Percentiles rank a stretch among this genome's conserved stretches.
Evolutionary conservation across 1,284 basidiomycete species (phyloP).

Genomic region (Farysia itapuensis): DNA sequence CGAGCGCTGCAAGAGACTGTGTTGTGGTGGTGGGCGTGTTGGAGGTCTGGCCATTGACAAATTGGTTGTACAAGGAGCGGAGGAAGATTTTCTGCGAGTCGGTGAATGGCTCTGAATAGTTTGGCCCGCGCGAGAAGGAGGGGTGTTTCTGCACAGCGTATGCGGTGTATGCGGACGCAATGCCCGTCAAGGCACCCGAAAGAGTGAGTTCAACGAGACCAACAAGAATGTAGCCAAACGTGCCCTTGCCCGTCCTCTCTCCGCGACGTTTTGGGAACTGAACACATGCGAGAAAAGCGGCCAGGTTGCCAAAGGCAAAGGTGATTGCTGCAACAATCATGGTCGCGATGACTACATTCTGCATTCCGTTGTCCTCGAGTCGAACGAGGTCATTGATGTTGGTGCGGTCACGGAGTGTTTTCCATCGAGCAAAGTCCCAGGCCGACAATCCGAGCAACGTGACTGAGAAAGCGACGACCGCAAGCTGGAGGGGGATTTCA

Average conservation of each 20-base stretch:
- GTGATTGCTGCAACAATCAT: constrained; percentile 32
- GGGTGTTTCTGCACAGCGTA: constrained; percentile 27
- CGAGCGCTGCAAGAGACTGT: constrained; percentile 8
- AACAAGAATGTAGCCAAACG: constrained; percentile 34
- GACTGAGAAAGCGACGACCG: constrained; percentile 35
- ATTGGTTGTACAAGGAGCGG: constrained; percentile 21
- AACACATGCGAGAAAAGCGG: constrained; percentile 29
- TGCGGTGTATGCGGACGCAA: constrained; percentile 38
- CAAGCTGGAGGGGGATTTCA: constrained; percentile 42
- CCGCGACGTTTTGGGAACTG: constrained; percentile 44
- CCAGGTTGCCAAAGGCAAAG: constrained; percentile 35
- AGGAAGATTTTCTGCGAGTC: constrained; percentile 24
- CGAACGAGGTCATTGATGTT: constrained; percentile 30
- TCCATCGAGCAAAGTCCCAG: constrained; percentile 31
- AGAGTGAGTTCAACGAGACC: constrained; percentile 35
- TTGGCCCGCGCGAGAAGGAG: constrained; percentile 13
- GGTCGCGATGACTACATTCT: constrained; percentile 31
- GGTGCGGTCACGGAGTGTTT: constrained; percentile 9
- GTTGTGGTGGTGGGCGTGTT: constrained; percentile 21
- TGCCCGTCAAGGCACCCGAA: constrained; percentile 33
- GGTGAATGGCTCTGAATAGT: constrained; percentile 36
- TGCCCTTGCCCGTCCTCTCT: constrained; percentile 47
- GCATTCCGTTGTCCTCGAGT: constrained; percentile 36
- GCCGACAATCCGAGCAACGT: constrained; percentile 41
- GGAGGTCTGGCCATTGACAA: constrained; percentile 6